Evolutionary conservation across 2,329 filamentous ascomycete genomes (phyloP).

Genomic region (Allantophomopsis cytisporea): DNA sequence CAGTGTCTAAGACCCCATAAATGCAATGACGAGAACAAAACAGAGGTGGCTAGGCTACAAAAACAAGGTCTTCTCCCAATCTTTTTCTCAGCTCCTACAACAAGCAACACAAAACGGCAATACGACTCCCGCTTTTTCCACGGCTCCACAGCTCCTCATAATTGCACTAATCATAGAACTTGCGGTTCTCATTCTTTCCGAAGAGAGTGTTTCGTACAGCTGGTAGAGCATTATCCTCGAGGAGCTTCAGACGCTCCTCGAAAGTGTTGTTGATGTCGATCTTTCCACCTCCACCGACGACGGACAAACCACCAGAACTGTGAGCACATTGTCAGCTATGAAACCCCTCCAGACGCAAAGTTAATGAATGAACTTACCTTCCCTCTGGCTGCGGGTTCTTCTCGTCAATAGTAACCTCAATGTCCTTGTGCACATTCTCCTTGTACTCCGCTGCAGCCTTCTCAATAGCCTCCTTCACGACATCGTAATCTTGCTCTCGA

Average conservation of each 20-base stretch:
- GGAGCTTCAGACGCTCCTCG: slow-evolving; percentile 74
- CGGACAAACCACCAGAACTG: slow-evolving; percentile 71
- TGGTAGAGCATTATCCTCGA: slow-evolving; percentile 76
- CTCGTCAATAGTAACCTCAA: slow-evolving; percentile 63
- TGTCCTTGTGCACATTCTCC: slow-evolving; percentile 57
- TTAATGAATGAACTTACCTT: slow-evolving; percentile 46
- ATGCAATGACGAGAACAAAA: too few species aligned
- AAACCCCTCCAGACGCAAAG: not conserved
- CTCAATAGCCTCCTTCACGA: slow-evolving; percentile 66
- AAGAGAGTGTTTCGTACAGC: slow-evolving; percentile 78
- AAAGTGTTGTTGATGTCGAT: slow-evolving; percentile 99
- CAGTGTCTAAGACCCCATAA: slow-evolving; percentile 13
- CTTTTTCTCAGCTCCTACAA: not conserved
- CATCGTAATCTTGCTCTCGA: slow-evolving; percentile 64
- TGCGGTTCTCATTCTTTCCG: slow-evolving; percentile 88
- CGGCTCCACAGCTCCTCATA: not conserved
- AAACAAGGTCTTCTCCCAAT: slow-evolving; percentile 5
- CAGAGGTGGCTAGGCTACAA: slow-evolving; percentile 1
- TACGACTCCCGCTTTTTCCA: not conserved
- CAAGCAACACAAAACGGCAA: not conserved
- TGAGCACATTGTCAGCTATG: not conserved
- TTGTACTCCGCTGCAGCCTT: slow-evolving; percentile 75
- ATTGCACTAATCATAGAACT: slow-evolving; percentile 68
- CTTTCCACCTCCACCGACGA: slow-evolving; percentile 76
- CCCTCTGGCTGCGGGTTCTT: slow-evolving; percentile 65